Evolutionary conservation across 1,139 yeast genomes (phyloP).

Genomic region (Debaryomyces coudertii): DNA sequence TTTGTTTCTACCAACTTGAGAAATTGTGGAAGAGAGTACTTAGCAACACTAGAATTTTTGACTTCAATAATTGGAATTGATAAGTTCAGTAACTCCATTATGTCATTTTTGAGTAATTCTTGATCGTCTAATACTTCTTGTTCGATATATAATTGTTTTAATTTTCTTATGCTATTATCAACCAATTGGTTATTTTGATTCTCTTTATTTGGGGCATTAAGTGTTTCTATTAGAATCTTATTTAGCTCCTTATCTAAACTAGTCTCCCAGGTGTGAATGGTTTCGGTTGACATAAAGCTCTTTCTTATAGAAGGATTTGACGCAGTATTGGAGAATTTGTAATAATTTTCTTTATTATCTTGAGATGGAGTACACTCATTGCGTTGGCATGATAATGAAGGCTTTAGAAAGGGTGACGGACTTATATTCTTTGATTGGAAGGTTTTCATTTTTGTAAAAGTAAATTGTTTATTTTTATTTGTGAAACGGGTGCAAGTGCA

Average conservation of each 20-base stretch:
- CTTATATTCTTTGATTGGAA: conserved; percentile 1
- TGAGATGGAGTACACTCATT: not conserved
- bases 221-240: conserved; percentile 10
- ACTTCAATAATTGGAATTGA: not conserved
- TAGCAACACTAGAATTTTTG: not conserved
- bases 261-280: conserved; percentile 1
- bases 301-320: conserved; percentile 7
- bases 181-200: conserved; percentile 3
- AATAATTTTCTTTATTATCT: conserved; percentile 6
- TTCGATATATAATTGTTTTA: not conserved
- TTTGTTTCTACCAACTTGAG: conserved; percentile 7
- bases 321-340: not conserved
- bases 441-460: conserved; percentile 3
- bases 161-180: conserved; percentile 9
- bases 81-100: not conserved
- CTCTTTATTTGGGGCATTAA: conserved; percentile 5
- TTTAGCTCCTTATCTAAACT: conserved; percentile 12
- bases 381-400: not conserved
- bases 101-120: not conserved
- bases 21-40: conserved; percentile 5
- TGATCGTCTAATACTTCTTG: not conserved
- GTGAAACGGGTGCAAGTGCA: conserved; percentile 9
- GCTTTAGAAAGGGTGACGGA: conserved; percentile 1
- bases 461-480: not conserved
- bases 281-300: not conserved